A percentile compares a stretch with the other conserved stretches of the same genome.
Conservation (phyloP, 371 early-diverging fungal genomes). For the Parasitella parasitica region DNA sequence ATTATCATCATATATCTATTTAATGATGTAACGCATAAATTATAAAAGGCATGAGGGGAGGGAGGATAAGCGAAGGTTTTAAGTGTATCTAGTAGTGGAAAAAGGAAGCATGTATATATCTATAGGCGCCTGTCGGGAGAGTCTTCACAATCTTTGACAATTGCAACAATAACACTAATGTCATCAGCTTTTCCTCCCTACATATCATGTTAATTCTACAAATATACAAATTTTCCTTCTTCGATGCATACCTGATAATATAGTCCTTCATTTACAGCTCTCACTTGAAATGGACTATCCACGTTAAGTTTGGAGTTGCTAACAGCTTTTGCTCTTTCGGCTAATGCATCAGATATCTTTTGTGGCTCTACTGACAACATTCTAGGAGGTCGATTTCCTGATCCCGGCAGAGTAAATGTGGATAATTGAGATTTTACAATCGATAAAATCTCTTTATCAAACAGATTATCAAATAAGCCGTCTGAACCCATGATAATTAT, state of each 20-base stretch:
- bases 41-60: no score
- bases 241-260: slow-evolving; percentile 54
- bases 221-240: background rate
- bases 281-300: slow-evolving; percentile 85
- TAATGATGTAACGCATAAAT: background rate
- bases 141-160: slow-evolving; percentile 61
- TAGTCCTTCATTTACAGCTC: slow-evolving; percentile 78
- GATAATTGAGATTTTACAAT: slow-evolving; percentile 14
- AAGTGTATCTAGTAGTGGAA: background rate
- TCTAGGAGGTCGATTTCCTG: slow-evolving; percentile 21
- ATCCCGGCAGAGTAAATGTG: slow-evolving; percentile 36
- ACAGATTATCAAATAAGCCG: slow-evolving; percentile 79
- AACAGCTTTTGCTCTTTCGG: slow-evolving; percentile 71
- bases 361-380: slow-evolving; percentile 54
- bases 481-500: slow-evolving; percentile 75
- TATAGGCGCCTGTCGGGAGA: slow-evolving; percentile 32
- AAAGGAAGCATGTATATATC: background rate
- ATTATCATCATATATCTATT: background rate
- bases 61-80: background rate
- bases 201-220: slow-evolving; percentile 9
- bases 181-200: slow-evolving; percentile 88
- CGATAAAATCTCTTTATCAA: slow-evolving; percentile 72
- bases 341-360: slow-evolving; percentile 76
- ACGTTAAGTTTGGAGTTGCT: slow-evolving; percentile 77
- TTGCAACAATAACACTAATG: slow-evolving; percentile 74